Evolutionary conservation across 2,329 filamentous ascomycete species (phyloP).

Genomic region (Neoascochyta sp.): DNA sequence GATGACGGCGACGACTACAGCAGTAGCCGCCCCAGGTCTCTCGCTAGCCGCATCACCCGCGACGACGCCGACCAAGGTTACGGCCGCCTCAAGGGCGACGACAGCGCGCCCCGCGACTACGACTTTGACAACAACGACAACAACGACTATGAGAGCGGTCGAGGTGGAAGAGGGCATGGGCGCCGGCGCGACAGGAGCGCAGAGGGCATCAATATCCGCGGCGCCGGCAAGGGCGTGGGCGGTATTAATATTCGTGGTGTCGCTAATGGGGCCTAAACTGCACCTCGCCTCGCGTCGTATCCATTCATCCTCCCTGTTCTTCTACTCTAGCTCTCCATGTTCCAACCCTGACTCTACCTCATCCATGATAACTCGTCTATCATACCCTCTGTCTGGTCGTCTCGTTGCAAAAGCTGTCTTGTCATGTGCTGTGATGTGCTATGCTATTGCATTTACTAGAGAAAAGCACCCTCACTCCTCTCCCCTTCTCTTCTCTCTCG

Average conservation of each 20-base stretch:
- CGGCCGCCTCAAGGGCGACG: constrained; percentile 32
- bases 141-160: constrained; percentile 18
- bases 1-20: constrained; percentile 18
- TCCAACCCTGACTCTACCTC: not conserved
- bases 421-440: too few species aligned
- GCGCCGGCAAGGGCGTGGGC: constrained; percentile 18
- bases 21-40: constrained; percentile 12
- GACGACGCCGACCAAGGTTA: constrained; percentile 19
- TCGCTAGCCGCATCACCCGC: constrained; percentile 31
- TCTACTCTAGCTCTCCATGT: not conserved
- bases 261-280: constrained; percentile 31
- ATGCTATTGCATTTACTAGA: not conserved
- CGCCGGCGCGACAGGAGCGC: constrained; percentile 15
- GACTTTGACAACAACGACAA: constrained; percentile 26
- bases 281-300: too few species aligned
- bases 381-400: too few species aligned
- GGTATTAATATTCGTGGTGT: constrained; percentile 34
- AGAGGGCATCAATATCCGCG: constrained; percentile 34
- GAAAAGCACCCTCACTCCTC: too few species aligned
- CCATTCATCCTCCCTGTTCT: too few species aligned
- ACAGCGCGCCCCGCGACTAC: constrained; percentile 21
- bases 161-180: constrained; percentile 15
- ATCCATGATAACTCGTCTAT: too few species aligned
- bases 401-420: too few species aligned
- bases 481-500: too few species aligned